Conservation (phyloP, 2,329 filamentous ascomycete species). For the Westerdykella ornata region DNA sequence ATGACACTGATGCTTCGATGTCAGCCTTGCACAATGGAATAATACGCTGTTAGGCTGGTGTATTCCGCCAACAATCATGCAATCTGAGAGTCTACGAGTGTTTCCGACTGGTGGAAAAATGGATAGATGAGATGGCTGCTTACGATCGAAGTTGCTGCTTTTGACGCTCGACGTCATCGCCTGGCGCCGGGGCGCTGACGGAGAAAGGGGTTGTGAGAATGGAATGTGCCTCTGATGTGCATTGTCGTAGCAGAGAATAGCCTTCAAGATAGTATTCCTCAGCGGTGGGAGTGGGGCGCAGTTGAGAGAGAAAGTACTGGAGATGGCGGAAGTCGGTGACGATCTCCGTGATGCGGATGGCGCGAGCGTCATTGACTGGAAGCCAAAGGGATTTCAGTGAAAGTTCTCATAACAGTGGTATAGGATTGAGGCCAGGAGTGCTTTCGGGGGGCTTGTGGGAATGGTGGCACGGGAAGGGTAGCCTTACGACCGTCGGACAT, state of each 20-base stretch:
- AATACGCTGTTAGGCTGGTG: too few species aligned
- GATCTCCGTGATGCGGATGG: slow-evolving; percentile 56
- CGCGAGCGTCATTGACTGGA: slow-evolving; percentile 57
- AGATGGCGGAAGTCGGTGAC: slow-evolving; percentile 59
- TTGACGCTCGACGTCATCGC: slow-evolving; percentile 47
- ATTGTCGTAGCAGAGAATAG: slow-evolving; percentile 52
- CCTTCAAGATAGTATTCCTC: slow-evolving; percentile 55
- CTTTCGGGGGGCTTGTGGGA: not conserved
- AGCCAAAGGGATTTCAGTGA: slow-evolving; percentile 4
- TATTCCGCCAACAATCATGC: not conserved
- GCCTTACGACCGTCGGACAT: slow-evolving; percentile 55
- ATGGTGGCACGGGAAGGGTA: slow-evolving; percentile 8
- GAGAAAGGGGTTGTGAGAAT: slow-evolving; percentile 51
- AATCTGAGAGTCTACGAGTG: not conserved
- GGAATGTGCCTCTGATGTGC: slow-evolving; percentile 48
- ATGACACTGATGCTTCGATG: slow-evolving; percentile 47
- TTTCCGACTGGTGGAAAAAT: not conserved
- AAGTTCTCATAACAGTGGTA: slow-evolving; percentile 5
- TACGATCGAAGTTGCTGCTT: slow-evolving; percentile 53
- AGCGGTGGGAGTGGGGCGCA: slow-evolving; percentile 46
- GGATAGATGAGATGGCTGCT: slow-evolving; percentile 10
- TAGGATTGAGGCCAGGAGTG: not conserved
- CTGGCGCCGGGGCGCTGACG: slow-evolving; percentile 37
- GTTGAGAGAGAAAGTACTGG: slow-evolving; percentile 52
- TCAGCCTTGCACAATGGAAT: slow-evolving; percentile 9